A percentile compares a stretch with the other conserved stretches of the same genome.
Evolutionary conservation across 2,329 filamentous ascomycete species (phyloP).

Genomic region (Fusarium chuoi): DNA sequence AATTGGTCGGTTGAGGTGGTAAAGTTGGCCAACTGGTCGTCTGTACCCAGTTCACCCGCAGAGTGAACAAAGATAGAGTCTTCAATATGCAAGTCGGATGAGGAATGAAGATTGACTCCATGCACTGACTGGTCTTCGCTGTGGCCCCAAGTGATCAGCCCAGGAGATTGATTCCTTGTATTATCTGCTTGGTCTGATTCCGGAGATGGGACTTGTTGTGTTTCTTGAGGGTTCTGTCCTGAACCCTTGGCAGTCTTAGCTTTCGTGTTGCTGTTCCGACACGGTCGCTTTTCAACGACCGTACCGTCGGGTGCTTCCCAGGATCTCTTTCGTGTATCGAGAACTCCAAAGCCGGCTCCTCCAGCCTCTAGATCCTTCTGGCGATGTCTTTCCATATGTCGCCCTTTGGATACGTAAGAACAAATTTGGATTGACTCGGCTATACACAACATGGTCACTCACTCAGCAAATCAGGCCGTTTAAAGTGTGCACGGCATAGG

Average conservation of each 20-base stretch:
- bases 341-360: slow-evolving; percentile 58
- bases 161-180: not conserved
- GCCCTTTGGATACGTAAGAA: slow-evolving; percentile 52
- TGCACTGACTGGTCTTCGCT: not conserved
- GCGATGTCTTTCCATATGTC: slow-evolving; percentile 65
- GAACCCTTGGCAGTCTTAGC: slow-evolving; percentile 15
- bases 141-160: not conserved
- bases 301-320: slow-evolving; percentile 65
- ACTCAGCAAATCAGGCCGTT: slow-evolving; percentile 63
- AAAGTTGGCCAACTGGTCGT: not conserved
- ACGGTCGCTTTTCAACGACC: slow-evolving; percentile 57
- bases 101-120: not conserved
- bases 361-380: slow-evolving; percentile 67
- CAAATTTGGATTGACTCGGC: not conserved
- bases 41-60: not conserved
- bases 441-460: not conserved
- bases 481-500: slow-evolving; percentile 69
- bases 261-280: slow-evolving; percentile 2
- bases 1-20: not conserved
- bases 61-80: slow-evolving; percentile 6
- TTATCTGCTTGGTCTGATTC: not conserved
- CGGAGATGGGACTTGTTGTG: slow-evolving; percentile 1
- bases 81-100: not conserved
- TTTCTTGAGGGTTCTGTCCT: not conserved
- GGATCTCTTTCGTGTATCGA: slow-evolving; percentile 65